Evolutionary conservation across 73 alveolate genomes (phyloP).

Genomic region (Durusdinium trenchii): DNA sequence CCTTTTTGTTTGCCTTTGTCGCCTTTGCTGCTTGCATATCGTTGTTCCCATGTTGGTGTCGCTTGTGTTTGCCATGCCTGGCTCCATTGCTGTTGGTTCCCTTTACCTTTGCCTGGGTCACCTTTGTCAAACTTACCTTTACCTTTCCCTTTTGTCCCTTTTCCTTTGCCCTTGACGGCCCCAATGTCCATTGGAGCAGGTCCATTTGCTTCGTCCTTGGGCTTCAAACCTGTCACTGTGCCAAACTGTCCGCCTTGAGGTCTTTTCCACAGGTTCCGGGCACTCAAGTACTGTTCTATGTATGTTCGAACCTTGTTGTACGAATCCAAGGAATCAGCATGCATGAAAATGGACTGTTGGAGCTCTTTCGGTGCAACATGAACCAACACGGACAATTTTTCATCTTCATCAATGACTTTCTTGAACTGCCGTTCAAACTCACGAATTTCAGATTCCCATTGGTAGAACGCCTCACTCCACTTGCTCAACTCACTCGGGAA

Average conservation of each 20-base stretch:
- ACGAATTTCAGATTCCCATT: slow-evolving; percentile 24
- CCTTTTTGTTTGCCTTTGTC: too few species aligned
- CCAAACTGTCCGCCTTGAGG: slow-evolving; percentile 45
- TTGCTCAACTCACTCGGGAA: slow-evolving; percentile 16
- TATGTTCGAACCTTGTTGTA: background rate
- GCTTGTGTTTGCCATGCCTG: too few species aligned
- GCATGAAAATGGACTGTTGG: slow-evolving; percentile 54
- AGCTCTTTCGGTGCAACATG: slow-evolving; percentile 65
- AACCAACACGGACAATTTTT: background rate
- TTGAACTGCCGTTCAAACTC: slow-evolving; percentile 22
- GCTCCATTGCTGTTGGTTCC: background rate
- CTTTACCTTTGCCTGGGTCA: too few species aligned
- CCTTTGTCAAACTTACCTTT: background rate
- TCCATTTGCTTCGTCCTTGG: background rate
- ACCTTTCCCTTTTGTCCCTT: background rate
- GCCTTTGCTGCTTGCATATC: too few species aligned
- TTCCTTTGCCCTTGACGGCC: slow-evolving; percentile 14
- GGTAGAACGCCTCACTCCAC: background rate
- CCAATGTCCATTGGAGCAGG: slow-evolving; percentile 44
- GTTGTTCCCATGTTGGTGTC: too few species aligned
- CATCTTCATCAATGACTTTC: background rate
- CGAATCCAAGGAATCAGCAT: slow-evolving; percentile 11
- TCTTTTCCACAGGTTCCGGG: slow-evolving; percentile 19
- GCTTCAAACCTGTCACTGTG: background rate
- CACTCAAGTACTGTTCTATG: slow-evolving; percentile 1